phyloP scores from a whole-genome alignment of 495 filamentous ascomycete species.

The Talaromyces ruber region DNA sequence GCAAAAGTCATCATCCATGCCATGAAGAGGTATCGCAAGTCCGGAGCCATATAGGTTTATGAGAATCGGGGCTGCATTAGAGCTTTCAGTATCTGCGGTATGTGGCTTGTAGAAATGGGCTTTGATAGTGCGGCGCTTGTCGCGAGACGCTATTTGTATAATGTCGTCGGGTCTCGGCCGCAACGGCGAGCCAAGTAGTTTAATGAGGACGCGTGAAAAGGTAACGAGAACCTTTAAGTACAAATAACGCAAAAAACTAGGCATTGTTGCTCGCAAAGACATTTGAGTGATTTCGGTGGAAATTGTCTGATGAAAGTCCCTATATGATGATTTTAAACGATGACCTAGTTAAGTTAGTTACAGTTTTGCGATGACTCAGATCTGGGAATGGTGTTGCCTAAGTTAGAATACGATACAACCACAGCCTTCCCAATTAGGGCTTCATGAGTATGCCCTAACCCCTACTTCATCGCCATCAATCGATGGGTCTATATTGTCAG shows the following conservation, averaged over 20 bases:
- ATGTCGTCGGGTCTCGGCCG: slow-evolving; percentile 22
- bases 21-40: slow-evolving; percentile 33
- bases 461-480: neutral
- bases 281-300: neutral
- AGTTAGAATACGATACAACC: neutral
- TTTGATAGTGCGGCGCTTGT: slow-evolving; percentile 32
- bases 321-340: neutral
- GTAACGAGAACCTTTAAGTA: neutral
- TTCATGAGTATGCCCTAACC: neutral
- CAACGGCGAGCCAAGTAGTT: neutral
- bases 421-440: neutral
- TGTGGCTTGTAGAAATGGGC: slow-evolving; percentile 33
- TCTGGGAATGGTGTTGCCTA: neutral
- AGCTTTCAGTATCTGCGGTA: neutral
- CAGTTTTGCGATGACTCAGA: neutral
- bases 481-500: no score
- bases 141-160: slow-evolving; percentile 31
- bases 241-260: neutral
- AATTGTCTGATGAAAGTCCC: neutral
- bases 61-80: slow-evolving; percentile 26
- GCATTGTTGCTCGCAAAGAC: neutral
- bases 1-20: slow-evolving; percentile 34
- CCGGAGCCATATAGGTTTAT: slow-evolving; percentile 39
- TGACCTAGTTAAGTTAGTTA: no score
- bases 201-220: neutral